These are phyloP conservation scores for Suillus fuscotomentosus DNA, from an alignment of 768 basidiomycete species.

Conservation along the genomic window DNA sequence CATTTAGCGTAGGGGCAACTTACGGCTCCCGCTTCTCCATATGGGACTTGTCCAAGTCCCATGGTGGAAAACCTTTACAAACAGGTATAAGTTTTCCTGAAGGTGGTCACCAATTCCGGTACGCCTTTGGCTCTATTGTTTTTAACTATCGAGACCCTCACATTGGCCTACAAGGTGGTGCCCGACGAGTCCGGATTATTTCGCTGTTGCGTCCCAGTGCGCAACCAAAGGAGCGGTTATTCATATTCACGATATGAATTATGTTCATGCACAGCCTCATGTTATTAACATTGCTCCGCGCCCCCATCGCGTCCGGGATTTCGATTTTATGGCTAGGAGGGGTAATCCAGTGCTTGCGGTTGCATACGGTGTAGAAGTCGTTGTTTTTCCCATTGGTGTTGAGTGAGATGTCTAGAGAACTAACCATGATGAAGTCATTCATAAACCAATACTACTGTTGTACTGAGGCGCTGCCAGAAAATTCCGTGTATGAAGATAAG, in stretches of 20 bases:
- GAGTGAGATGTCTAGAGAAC: conserved; percentile 35
- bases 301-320: conserved; percentile 68
- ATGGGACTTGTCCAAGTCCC: conserved; percentile 73
- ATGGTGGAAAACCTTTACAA: conserved; percentile 71
- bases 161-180: conserved; percentile 61
- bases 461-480: neutral
- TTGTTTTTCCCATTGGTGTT: conserved; percentile 63
- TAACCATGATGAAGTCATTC: conserved; percentile 16
- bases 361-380: conserved; percentile 57
- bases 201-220: conserved; percentile 68
- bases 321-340: conserved; percentile 67
- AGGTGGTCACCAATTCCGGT: conserved; percentile 71
- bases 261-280: conserved; percentile 62
- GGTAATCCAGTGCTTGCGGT: conserved; percentile 69
- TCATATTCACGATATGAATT: conserved; percentile 67
- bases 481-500: neutral
- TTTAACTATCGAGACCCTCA: neutral
- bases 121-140: conserved; percentile 14
- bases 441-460: conserved; percentile 7
- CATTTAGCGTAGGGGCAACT: conserved; percentile 65
- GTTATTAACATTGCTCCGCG: conserved; percentile 55
- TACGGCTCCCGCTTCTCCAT: conserved; percentile 71
- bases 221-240: conserved; percentile 62
- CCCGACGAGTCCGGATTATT: conserved; percentile 70
- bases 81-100: conserved; percentile 64